phyloP scores from a whole-genome alignment of 495 filamentous ascomycete species.

The Lophium mytilinum region DNA sequence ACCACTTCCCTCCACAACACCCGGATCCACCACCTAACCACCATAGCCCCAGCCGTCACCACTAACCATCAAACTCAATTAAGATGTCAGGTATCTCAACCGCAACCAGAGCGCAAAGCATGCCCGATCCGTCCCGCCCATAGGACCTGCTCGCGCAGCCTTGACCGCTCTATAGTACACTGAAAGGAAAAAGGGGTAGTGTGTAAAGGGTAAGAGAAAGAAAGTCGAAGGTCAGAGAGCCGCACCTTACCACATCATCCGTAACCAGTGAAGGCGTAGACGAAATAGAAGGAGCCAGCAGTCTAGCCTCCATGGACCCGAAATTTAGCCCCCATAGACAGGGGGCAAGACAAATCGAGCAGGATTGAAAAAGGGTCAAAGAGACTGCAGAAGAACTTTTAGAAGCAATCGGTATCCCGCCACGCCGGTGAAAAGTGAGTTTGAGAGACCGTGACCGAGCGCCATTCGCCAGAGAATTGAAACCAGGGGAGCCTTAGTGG shows the following conservation, averaged over 20 bases:
- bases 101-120: too few species aligned
- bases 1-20: too few species aligned
- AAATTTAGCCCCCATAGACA: neutral
- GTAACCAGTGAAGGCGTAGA: constrained; percentile 17
- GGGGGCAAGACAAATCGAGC: neutral
- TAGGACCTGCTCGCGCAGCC: neutral
- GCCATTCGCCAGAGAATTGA: constrained; percentile 22
- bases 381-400: constrained; percentile 18
- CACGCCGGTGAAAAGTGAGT: constrained; percentile 6
- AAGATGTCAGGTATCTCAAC: too few species aligned
- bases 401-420: constrained; percentile 17
- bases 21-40: too few species aligned
- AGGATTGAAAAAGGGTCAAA: neutral
- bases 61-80: too few species aligned
- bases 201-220: neutral
- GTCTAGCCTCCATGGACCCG: neutral
- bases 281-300: constrained; percentile 13
- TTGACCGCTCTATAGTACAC: constrained; percentile 4
- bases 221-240: neutral
- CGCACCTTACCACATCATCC: neutral
- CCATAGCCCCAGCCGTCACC: too few species aligned
- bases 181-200: neutral
- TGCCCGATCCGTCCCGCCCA: too few species aligned
- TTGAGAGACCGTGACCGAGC: constrained; percentile 15
- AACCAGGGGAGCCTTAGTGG: neutral